Base-by-base conservation (phyloP, 2,329 filamentous ascomycete genomes). In the Cercospora canescens region DNA sequence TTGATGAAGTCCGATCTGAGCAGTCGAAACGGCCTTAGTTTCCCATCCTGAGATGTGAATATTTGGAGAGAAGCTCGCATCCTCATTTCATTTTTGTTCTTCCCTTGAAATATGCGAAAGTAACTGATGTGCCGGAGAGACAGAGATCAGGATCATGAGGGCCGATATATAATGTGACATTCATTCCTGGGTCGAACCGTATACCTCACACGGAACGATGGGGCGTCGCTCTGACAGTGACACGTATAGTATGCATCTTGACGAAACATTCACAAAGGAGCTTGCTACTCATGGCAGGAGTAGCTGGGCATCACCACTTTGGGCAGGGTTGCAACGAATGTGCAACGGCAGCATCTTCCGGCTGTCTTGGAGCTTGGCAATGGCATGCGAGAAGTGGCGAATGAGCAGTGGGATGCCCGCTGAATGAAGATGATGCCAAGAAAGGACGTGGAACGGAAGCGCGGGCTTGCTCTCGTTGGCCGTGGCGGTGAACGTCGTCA, bases 21-120 rank as follows among this genome's bases (percentile, higher is more conserved):
- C 21, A 79, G 69, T 32, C 76, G 72, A 57, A 76, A 77, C 4
- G 77, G 76, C 64, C 70, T 67, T 6, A 78, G 54, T 26, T 54
- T 57, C 16, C 48, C 59, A 21, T 56, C 18, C n/a, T 35, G 34
- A n/a, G 52, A 32, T 18, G 26, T 18, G 30, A 56, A 35, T 16
- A 24, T 35, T 12, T 24, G 34, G 52, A 35, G 35, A 34, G 18
- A 9, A n/a, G 9, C 6, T n/a, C 30, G 52, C 52, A 56, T 56
- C 52, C 35, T 56, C 11, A 21, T 16, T 28, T 12, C 4, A 18
- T 5, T 18, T 6, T 7, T 50, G 45, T 24, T 50, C 1, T 28
- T 8, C 12, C 26, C 24, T 28, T 50, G 7, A 26, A 21, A 6
- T 8, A 6, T 30, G 14, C 26, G 24, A 12, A 30, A 14, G 28